Evolutionary conservation across 805 yeast genomes (phyloP), one percentile per base, ranked within the genome.

Genomic region (Teunomyces aglyptinius): DNA sequence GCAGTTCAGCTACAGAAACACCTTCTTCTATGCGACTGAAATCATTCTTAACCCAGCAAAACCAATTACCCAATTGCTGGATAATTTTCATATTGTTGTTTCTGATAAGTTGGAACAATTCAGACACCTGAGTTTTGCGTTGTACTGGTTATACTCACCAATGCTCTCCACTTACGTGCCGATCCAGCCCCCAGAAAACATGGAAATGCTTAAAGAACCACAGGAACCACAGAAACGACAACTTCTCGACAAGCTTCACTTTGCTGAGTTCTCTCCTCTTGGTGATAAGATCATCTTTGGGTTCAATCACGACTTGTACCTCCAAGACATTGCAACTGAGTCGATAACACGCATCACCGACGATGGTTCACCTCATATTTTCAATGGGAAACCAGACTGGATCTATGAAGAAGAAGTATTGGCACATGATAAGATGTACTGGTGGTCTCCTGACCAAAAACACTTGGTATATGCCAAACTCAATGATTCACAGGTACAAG

Each of bases 341-440:
- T 52, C 68, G 0, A 55, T 68, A 0, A 67, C 57, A 4, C 83
- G 81, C 51, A 66, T 87, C 11, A 86, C 97, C 0, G 49, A 50
- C 34, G 94, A 86, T 57, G 96, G 96, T 12, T 82, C 83, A 28
- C 75, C 71, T 1, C 75, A 80, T 51, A 71, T 88, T 6, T 89
- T 89, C 66, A 86, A 90, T 60, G 97, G 96, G 2, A 83, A 84
- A 50, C 95, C 96, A 0, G 96, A 89, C 60, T 89, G 97, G 97
- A 95, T 89, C 6, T 89, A 89, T 55, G 97, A 90, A 59, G 97
- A 89, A 55, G 97, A 89, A 64, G 94, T 89, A 0, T 76, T 86
- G 44, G 81, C 80, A 29, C 76, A 80, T 19, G 89, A 84, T 55
- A 66, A 75, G 18, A 88, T 91, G 0, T 54, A 89, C 41, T 89